Base-by-base conservation (phyloP, 441 rosid species). In the Euphorbia corollata region DNA sequence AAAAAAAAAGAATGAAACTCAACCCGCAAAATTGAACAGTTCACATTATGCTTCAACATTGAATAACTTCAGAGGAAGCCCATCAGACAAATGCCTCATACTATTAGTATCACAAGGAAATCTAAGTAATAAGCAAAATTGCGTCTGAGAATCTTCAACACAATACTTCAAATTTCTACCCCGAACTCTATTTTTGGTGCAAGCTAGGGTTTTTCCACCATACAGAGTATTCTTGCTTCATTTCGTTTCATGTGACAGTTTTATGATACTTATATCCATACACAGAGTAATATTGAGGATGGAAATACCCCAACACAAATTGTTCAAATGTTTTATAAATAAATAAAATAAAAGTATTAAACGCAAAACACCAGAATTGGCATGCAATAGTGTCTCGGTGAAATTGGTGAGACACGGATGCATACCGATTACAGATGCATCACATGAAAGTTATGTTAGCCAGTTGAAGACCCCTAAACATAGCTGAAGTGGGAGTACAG, bases 1-100 rank as follows among this genome's bases (percentile, higher is more conserved):
- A 71, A 19, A 70, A 71, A 19, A 70, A 23, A 56, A 63, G 64
- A 71, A 12, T 53, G 55, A 24, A 32, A 62, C 58, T 63, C 60
- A 10, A n/a, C 32, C 60, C 63, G 34, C 54, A 18, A 23, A 34
- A 20, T 8, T 30, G 24, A 20, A 34, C 16, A 55, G 34, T 19
- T 32, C 12, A 56, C 20, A 15, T 43, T 47, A 47, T 55, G 39
- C 45, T 20, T 59, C 38, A 8, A 32, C 19, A 48, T 47, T 51
- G 18, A 60, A 15, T 6, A 68, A 15, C 20, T 47, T 59, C 10
- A 48, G 7, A 59, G 7, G 61, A 20, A 13, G 32, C 45, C 32
- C 32, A 43, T 30, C 22, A 61, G 72, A 16, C 23, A 9, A 19
- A 50, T 9, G 18, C 18, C 27, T 20, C 50, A 39, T 27, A 27